phyloP scores from a whole-genome alignment of 352 stramenopile species.

The Globisporangium perplexum region DNA sequence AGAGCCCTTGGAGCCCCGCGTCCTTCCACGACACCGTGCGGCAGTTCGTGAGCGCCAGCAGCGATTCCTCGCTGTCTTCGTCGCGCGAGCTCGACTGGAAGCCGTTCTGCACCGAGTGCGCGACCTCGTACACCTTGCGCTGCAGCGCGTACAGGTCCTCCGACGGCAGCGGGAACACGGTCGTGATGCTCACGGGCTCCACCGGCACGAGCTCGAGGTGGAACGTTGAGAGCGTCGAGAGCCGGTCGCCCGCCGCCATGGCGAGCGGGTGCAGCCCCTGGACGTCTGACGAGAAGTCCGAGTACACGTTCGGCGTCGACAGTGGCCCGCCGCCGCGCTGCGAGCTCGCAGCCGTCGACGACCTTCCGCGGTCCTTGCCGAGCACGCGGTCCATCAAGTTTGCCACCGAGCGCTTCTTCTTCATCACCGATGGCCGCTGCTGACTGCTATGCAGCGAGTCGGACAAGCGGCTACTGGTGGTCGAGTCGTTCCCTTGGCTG shows the following conservation, averaged over 20 bases:
- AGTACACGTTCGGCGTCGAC: conserved; percentile 14
- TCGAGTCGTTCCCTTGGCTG: conserved; percentile 7
- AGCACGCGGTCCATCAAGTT: conserved; percentile 15
- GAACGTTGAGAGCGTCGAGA: conserved; percentile 11
- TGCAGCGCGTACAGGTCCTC: conserved; percentile 45
- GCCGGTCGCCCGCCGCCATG: conserved; percentile 5
- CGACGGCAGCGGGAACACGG: conserved; percentile 41
- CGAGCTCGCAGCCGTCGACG: conserved; percentile 5
- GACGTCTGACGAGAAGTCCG: conserved; percentile 13
- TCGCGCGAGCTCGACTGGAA: conserved; percentile 33
- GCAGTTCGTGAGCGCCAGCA: conserved; percentile 43
- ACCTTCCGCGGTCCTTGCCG: conserved; percentile 12
- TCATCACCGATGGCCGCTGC: conserved; percentile 8
- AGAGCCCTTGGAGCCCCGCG: conserved; percentile 24
- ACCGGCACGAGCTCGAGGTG: conserved; percentile 30
- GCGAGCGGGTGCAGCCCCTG: conserved; percentile 9
- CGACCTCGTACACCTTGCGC: conserved; percentile 47
- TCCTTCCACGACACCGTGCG: conserved; percentile 38
- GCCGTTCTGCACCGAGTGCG: conserved; percentile 37
- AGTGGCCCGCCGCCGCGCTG: not conserved
- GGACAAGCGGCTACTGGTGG: conserved; percentile 6
- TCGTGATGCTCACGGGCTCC: conserved; percentile 41
- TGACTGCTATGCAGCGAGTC: conserved; percentile 10
- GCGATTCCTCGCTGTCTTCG: conserved; percentile 31
- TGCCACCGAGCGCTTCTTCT: conserved; percentile 14